Conservation (phyloP, 1,139 yeast species). For the Diutina neorugosa region DNA sequence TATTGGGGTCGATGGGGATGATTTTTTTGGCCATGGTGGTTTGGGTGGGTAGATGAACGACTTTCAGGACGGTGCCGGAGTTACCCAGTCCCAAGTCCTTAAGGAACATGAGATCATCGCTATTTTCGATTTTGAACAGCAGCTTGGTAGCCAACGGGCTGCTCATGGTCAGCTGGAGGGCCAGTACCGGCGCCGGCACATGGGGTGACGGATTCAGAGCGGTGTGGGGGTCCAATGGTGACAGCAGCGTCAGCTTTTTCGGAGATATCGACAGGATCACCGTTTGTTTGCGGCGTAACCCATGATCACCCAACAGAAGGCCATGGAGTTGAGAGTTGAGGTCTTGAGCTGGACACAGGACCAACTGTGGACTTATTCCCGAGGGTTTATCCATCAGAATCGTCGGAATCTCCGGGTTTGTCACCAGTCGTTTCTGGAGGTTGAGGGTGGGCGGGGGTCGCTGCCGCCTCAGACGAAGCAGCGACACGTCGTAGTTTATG, state of each 20-base stretch:
- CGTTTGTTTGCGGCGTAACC: slow-evolving; percentile 16
- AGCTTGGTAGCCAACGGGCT: slow-evolving; percentile 26
- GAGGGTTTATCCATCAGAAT: slow-evolving; percentile 17
- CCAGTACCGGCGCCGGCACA: neutral
- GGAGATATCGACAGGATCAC: slow-evolving; percentile 35
- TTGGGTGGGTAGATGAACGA: slow-evolving; percentile 79
- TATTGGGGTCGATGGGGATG: slow-evolving; percentile 78
- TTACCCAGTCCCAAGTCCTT: slow-evolving; percentile 85
- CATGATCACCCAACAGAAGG: slow-evolving; percentile 15
- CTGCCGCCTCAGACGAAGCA: slow-evolving; percentile 1
- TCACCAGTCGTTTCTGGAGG: slow-evolving; percentile 9
- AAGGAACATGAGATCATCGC: slow-evolving; percentile 60
- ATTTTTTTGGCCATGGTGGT: slow-evolving; percentile 84
- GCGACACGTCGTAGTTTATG: neutral
- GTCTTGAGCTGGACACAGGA: neutral
- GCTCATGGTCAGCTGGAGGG: slow-evolving; percentile 5
- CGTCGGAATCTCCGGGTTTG: slow-evolving; percentile 14
- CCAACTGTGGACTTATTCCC: neutral
- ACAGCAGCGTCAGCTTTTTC: slow-evolving; percentile 18
- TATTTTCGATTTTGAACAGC: slow-evolving; percentile 33
- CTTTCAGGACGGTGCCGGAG: slow-evolving; percentile 86
- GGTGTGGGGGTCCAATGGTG: slow-evolving; percentile 8
- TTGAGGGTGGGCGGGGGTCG: slow-evolving; percentile 4
- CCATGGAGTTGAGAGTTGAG: neutral
- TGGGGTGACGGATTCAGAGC: slow-evolving; percentile 13